Base-by-base conservation (phyloP, 495 filamentous ascomycete species). In the Penicillium nucicola region DNA sequence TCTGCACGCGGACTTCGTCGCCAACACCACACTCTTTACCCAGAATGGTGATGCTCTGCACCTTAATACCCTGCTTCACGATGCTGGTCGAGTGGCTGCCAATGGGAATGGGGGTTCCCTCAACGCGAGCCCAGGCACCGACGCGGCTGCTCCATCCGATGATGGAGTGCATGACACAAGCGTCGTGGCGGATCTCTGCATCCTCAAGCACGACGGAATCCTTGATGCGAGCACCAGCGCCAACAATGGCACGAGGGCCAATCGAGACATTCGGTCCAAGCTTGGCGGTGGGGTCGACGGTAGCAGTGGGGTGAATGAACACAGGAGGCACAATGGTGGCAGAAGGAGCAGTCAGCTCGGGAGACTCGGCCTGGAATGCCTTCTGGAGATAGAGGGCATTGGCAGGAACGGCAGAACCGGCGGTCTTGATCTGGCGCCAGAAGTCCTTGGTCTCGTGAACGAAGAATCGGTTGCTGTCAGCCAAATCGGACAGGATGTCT, bases 341-440 rank as follows among this genome's bases (percentile, higher is more conserved):
- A 15, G 88, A 93, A 5, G 93, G 88, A 46, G 83, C 69, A 11
- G 87, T 85, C 38, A 99, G 85, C 71, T 96, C 92, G 19, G 84
- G 75, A 2, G 90, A 92, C 51, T 83, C 84, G 19, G 77, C 80
- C 71, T 97, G 95, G 74, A 85, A 86, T 5, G 93, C 95, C 76
- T 97, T 92, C 66, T 92, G 89, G 34, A 99, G 83, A 74, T 99
- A 99, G 2, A 99, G 84, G 1, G 93, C 95, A 65, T 99, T 97
- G 50, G 93, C 93, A 9, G 93, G 95, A 48, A 99, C 90, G 42
- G 93, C 93, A 17, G 93, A 97, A 34, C 95, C 95, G 41, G 93
- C 93, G 5, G 95, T 96, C 82, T 99, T 99, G 80, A 99, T 97
- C 78, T 99, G 93, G 48, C 93, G 92, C 93, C 93, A 99, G 75